Evolutionary conservation across 306 rosid species (phyloP), one percentile per base, ranked within the genome.

Genomic region (Cucumis hystrix): DNA sequence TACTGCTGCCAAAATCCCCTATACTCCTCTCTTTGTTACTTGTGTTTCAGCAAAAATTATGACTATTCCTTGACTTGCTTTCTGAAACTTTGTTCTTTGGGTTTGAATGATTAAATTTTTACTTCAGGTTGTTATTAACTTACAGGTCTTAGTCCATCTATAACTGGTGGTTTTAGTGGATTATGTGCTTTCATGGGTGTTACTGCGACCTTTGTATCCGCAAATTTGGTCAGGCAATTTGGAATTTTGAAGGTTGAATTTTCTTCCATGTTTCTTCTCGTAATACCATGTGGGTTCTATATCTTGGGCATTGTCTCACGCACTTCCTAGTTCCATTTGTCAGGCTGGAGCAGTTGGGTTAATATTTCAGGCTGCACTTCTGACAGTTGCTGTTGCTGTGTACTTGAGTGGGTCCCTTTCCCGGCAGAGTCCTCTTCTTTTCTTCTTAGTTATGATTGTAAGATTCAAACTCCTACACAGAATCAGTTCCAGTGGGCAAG

Each of bases 341-440:
- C 90, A 95, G 99, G 98, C 98, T 37, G 98, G 96, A 71, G 99
- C 98, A 77, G 86, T 87, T 82, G 99, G 99, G 60, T 85, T 92
- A 86, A 87, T 95, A 68, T 89, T 87, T 86, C 98, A 95, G 78
- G 99, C 97, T 83, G 90, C 90, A 70, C 90, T 95, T 87, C 93
- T 92, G 79, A 86, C 93, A 81, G 57, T 88, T 80, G 97, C 98
- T 71, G 97, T 96, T 55, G 93, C 91, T 76, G 94, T 89, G 76
- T 96, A 91, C 85, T 88, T 85, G 87, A 90, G 89, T 64, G 89
- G 97, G 62, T 86, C 96, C 41, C 83, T 83, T 68, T 86, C 90
- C 57, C 90, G 82, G 74, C 93, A 90, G 75, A 92, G 89, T 73
- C 89, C 97, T 25, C 92, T 91, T 86, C 87, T 92, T 63, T 80